Conservation (phyloP, 2,329 filamentous ascomycete genomes). For the Macrophomina pseudophaseolina region DNA sequence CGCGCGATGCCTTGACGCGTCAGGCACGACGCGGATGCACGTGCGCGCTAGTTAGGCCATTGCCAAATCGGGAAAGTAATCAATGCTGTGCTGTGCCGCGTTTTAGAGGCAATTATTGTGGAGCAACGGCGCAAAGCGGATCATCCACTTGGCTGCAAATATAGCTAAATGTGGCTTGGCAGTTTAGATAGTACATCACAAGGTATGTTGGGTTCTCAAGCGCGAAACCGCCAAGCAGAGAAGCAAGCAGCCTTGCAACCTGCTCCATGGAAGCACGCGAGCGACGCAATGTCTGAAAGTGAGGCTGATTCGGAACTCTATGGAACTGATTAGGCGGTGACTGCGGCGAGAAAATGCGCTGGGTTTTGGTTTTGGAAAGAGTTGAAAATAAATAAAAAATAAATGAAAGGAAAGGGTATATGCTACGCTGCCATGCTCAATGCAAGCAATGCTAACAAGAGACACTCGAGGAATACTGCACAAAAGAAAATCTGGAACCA, state of each 20-base stretch:
- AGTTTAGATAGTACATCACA: background rate
- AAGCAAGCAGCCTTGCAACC: background rate
- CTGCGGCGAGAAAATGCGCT: background rate
- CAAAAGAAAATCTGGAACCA: slow-evolving; percentile 20
- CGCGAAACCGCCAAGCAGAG: background rate
- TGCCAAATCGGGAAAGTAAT: background rate
- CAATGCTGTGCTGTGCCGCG: background rate
- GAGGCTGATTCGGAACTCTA: slow-evolving; percentile 1
- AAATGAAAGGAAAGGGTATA: slow-evolving; percentile 23
- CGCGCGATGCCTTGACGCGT: background rate
- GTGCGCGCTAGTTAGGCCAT: background rate
- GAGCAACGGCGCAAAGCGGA: slow-evolving; percentile 6
- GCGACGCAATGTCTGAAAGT: background rate
- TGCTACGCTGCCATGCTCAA: slow-evolving; percentile 24
- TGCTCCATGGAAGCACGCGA: background rate
- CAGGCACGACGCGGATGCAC: background rate
- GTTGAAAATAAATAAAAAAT: background rate
- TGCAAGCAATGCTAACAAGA: slow-evolving; percentile 23
- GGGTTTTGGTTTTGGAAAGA: slow-evolving; percentile 2
- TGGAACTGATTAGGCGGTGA: background rate
- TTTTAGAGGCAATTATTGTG: slow-evolving; percentile 9
- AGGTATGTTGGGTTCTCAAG: background rate
- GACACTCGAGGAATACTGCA: slow-evolving; percentile 1
- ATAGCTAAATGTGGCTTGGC: slow-evolving; percentile 4
- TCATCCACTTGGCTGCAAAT: background rate